phyloP scores from a whole-genome alignment of 225 moss, liverwort and hornwort species.

The Ulota crispa region DNA sequence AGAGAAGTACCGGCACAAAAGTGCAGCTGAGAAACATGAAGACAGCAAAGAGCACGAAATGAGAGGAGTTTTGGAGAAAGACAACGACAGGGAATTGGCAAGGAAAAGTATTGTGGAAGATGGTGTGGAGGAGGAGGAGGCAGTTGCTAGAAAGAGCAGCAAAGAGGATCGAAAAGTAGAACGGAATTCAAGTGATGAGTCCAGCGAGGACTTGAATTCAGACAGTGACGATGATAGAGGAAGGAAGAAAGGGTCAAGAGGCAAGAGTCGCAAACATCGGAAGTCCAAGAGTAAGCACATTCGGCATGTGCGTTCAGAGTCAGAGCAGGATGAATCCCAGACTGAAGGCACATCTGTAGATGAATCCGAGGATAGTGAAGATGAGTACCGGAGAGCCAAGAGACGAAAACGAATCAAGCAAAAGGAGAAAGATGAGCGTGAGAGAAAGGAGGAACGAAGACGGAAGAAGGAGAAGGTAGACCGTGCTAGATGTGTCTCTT shows the following conservation, averaged over 20 bases:
- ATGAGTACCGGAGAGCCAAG: conserved; percentile 49
- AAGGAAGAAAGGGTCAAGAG: conserved; percentile 35
- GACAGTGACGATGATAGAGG: conserved; percentile 37
- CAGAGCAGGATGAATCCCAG: conserved; percentile 38
- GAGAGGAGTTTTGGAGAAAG: conserved; percentile 23
- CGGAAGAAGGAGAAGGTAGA: conserved; percentile 65
- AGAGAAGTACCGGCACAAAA: conserved; percentile 25
- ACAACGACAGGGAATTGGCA: not conserved
- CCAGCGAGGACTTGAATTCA: conserved; percentile 40
- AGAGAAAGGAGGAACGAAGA: conserved; percentile 45
- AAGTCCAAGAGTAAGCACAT: conserved; percentile 48
- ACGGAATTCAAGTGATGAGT: conserved; percentile 33
- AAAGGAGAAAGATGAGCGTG: conserved; percentile 51
- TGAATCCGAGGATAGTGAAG: conserved; percentile 53
- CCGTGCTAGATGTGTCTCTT: not conserved
- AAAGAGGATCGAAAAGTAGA: conserved; percentile 36
- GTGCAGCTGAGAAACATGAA: conserved; percentile 22
- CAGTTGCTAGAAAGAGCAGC: conserved; percentile 26
- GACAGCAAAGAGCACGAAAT: conserved; percentile 14
- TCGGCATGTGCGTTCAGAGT: conserved; percentile 38
- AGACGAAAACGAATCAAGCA: conserved; percentile 57
- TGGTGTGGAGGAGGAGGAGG: conserved; percentile 3
- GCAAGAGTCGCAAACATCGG: conserved; percentile 31
- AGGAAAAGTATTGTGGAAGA: conserved; percentile 19
- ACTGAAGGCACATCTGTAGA: conserved; percentile 46